These are phyloP conservation scores for Dothidotthia symphoricarpi DNA, from an alignment of 2,329 filamentous ascomycete species.

Conservation along the genomic window DNA sequence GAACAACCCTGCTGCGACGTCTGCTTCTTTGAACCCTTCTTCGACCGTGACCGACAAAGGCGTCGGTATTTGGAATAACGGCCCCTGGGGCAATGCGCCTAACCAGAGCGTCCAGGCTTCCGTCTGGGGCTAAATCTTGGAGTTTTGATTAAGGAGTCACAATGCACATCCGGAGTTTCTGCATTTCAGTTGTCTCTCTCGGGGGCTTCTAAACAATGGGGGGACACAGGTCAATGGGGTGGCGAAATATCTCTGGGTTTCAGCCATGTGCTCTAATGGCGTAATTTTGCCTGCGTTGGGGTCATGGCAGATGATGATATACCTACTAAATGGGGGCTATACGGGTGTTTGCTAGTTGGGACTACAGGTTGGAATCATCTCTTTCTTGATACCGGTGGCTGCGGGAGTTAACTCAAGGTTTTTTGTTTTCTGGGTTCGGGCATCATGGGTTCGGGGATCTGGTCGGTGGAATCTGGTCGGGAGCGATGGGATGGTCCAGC, in stretches of 20 bases:
- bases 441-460: conserved; percentile 14
- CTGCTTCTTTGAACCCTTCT: conserved; percentile 59
- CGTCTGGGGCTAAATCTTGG: conserved; percentile 74
- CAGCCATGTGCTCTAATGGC: conserved; percentile 31
- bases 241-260: conserved; percentile 33
- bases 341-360: conserved; percentile 33
- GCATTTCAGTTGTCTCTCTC: conserved; percentile 45
- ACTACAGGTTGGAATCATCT: conserved; percentile 23
- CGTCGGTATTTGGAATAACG: conserved; percentile 67
- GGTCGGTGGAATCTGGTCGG: conserved; percentile 17
- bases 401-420: conserved; percentile 26
- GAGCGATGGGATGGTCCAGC: conserved; percentile 16
- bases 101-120: conserved; percentile 80
- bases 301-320: conserved; percentile 31
- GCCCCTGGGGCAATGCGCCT: conserved; percentile 74
- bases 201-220: conserved; percentile 40
- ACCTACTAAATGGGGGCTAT: conserved; percentile 29
- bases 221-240: conserved; percentile 31
- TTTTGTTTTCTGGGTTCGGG: conserved; percentile 14
- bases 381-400: conserved; percentile 16
- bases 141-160: conserved; percentile 38
- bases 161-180: conserved; percentile 45
- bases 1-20: conserved; percentile 47
- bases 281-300: conserved; percentile 34
- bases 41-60: conserved; percentile 47